These are phyloP conservation scores for Fusarium aywerte DNA, from an alignment of 2,329 filamentous ascomycete genomes.

Conservation along the genomic window DNA sequence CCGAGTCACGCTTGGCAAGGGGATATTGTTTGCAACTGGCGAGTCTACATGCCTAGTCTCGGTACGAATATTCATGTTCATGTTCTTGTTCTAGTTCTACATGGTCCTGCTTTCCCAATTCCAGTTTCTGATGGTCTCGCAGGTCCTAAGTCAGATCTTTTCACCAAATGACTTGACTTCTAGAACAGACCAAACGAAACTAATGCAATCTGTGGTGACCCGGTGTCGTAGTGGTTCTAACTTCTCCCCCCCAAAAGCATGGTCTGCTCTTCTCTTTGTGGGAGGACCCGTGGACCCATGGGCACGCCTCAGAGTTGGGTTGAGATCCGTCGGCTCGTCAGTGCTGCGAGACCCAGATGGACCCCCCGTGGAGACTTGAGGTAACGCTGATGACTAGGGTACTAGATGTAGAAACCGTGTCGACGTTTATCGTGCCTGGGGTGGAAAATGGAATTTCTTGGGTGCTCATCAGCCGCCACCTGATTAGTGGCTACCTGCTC, in stretches of 20 bases:
- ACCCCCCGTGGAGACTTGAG: constrained; percentile 51
- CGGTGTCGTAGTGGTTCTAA: constrained; percentile 27
- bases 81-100: background rate
- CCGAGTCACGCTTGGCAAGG: constrained; percentile 3
- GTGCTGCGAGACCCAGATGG: constrained; percentile 55
- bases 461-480: constrained; percentile 13
- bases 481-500: constrained; percentile 41
- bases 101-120: background rate
- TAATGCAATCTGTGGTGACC: constrained; percentile 28
- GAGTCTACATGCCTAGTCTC: background rate
- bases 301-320: constrained; percentile 52
- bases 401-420: constrained; percentile 50
- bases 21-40: background rate
- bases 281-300: constrained; percentile 47
- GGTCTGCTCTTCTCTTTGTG: constrained; percentile 40
- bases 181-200: constrained; percentile 6
- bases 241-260: constrained; percentile 25
- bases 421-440: constrained; percentile 21
- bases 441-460: background rate
- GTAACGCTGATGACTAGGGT: constrained; percentile 50
- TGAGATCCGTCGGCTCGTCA: constrained; percentile 54
- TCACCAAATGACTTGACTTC: constrained; percentile 19
- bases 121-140: constrained; percentile 5
- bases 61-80: background rate
- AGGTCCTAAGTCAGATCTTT: constrained; percentile 15